Conservation (phyloP, 352 stramenopile species). For the Chrysophaeum taylorii region DNA sequence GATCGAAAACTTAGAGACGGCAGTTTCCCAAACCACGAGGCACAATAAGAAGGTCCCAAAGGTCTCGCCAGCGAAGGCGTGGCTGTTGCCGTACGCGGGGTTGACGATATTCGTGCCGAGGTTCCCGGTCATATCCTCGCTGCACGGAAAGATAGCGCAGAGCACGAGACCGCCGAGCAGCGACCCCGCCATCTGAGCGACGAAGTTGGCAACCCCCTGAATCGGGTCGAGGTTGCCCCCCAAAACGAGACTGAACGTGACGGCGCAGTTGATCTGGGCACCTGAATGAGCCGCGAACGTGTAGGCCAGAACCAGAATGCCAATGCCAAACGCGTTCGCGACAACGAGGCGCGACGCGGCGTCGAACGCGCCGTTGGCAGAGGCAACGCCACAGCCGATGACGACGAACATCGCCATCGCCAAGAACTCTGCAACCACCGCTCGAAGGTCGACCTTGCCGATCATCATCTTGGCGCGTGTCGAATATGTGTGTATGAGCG, state of each 20-base stretch:
- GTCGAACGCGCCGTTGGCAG: neutral
- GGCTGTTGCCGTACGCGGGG: neutral
- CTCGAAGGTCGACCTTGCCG: neutral
- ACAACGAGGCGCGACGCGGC: neutral
- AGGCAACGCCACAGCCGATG: slow-evolving; percentile 12
- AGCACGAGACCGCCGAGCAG: neutral
- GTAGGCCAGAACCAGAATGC: slow-evolving; percentile 41
- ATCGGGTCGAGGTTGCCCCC: neutral
- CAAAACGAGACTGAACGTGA: slow-evolving; percentile 23
- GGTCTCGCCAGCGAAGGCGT: neutral
- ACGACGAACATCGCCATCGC: slow-evolving; percentile 28
- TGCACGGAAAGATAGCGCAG: neutral
- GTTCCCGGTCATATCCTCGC: neutral
- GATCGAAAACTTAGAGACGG: neutral
- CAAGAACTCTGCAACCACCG: slow-evolving; percentile 27
- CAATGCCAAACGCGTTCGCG: slow-evolving; percentile 34
- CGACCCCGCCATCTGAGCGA: neutral
- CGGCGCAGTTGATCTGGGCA: slow-evolving; percentile 47
- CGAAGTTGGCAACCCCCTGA: neutral
- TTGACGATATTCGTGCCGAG: neutral
- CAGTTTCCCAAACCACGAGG: slow-evolving; percentile 5
- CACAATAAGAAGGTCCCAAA: neutral
- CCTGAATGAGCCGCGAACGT: slow-evolving; percentile 32
- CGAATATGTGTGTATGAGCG: too few relatives aligned
- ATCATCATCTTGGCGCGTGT: too few relatives aligned